Percentiles rank a stretch among this genome's conserved stretches.
Conservation (phyloP, 306 rosid genomes). For the Vachellia pachyceras region DNA sequence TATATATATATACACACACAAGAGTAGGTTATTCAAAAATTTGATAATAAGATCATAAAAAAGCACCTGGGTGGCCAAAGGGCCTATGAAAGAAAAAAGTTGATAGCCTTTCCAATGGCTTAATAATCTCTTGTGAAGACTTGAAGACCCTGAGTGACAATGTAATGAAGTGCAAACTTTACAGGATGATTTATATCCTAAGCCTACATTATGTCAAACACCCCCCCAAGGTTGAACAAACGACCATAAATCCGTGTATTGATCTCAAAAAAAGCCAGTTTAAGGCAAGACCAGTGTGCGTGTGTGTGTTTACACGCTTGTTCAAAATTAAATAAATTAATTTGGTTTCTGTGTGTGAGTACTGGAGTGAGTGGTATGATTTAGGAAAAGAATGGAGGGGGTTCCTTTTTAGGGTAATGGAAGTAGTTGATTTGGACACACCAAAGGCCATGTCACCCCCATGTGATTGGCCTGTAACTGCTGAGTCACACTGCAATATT, state of each 20-base stretch:
- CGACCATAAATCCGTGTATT: too few species aligned
- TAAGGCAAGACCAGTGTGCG: not conserved
- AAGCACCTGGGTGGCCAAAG: too few species aligned
- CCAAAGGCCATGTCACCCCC: conserved; percentile 44
- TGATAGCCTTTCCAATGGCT: too few species aligned
- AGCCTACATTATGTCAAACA: too few species aligned
- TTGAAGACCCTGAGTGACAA: not conserved
- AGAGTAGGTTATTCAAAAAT: too few species aligned
- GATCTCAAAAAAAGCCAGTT: too few species aligned
- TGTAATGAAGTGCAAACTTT: conserved; percentile 13
- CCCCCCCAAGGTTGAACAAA: too few species aligned
- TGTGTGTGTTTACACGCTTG: not conserved
- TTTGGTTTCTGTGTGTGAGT: not conserved
- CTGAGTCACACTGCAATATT: conserved; percentile 49
- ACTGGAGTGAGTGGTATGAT: conserved; percentile 14
- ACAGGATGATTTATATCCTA: too few species aligned
- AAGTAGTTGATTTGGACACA: conserved; percentile 48
- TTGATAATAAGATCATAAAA: too few species aligned
- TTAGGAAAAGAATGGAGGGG: conserved; percentile 33
- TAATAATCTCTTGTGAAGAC: conserved; percentile 29
- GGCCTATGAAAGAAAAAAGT: too few species aligned
- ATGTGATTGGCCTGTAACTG: conserved; percentile 43
- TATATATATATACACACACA: too few species aligned
- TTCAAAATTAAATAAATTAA: too few species aligned
- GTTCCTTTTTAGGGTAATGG: conserved; percentile 46